A percentile compares a stretch with the other conserved stretches of the same genome.
Conservation (phyloP, 2,329 filamentous ascomycete genomes). For the Cryphonectria radicalis region DNA sequence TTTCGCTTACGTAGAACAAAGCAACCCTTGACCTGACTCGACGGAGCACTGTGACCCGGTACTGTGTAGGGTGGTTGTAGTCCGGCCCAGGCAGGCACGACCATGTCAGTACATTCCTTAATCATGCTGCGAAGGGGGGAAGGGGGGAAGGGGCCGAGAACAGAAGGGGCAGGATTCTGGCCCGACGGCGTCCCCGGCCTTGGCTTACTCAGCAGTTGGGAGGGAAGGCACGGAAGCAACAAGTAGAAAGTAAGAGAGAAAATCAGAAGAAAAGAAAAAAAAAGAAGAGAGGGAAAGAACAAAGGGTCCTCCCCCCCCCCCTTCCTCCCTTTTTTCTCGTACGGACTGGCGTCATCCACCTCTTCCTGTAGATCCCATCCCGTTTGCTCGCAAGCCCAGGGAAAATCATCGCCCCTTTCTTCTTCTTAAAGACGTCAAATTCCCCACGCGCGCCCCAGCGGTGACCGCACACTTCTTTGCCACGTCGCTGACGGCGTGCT, state of each 20-base stretch:
- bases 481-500: background rate
- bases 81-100: background rate
- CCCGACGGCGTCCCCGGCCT: slow-evolving; percentile 1
- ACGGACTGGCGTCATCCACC: slow-evolving; percentile 12
- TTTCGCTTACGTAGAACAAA: slow-evolving; percentile 2
- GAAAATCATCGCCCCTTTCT: slow-evolving; percentile 5
- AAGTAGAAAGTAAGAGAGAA: no score
- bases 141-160: background rate
- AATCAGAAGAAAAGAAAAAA: no score
- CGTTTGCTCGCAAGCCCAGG: background rate
- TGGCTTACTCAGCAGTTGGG: background rate
- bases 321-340: background rate
- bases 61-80: slow-evolving; percentile 14
- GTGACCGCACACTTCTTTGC: background rate
- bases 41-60: slow-evolving; percentile 14
- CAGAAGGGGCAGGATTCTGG: background rate
- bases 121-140: background rate
- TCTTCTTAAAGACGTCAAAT: slow-evolving; percentile 6
- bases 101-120: background rate
- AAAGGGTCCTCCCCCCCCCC: no score
- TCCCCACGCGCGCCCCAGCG: background rate
- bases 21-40: background rate
- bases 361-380: background rate
- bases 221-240: background rate
- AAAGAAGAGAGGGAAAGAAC: no score